Conservation (phyloP, 2,329 filamentous ascomycete species). For the Orbilia quercus region DNA sequence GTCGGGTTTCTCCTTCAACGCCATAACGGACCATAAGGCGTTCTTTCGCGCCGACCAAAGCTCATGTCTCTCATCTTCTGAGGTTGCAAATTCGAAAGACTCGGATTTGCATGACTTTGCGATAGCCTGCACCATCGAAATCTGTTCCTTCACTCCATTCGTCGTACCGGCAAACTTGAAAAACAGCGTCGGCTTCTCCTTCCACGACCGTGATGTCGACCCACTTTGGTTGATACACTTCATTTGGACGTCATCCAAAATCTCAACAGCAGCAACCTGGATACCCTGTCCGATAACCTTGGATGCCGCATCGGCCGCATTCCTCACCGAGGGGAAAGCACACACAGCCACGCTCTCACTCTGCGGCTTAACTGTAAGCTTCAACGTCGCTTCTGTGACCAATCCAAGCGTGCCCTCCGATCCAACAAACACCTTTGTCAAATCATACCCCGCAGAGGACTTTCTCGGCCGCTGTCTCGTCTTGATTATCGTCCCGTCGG, state of each 20-base stretch:
- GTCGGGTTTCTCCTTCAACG: conserved; percentile 70
- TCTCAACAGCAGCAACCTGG: conserved; percentile 89
- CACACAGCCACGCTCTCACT: conserved; percentile 75
- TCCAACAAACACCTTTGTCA: conserved; percentile 82
- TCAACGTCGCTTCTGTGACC: conserved; percentile 84
- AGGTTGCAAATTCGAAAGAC: conserved; percentile 75
- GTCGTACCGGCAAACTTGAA: conserved; percentile 84
- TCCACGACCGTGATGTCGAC: conserved; percentile 75
- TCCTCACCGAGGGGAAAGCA: conserved; percentile 67
- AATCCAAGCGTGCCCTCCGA: conserved; percentile 84
- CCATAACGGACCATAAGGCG: conserved; percentile 78
- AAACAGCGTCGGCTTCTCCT: conserved; percentile 79
- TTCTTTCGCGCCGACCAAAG: conserved; percentile 81
- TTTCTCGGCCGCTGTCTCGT: conserved; percentile 81
- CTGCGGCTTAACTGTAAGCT: conserved; percentile 79
- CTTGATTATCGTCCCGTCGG: conserved; percentile 82
- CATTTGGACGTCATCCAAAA: conserved; percentile 93
- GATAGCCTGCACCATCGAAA: conserved; percentile 73
- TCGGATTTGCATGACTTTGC: conserved; percentile 72
- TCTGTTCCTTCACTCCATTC: conserved; percentile 79
- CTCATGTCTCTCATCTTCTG: conserved; percentile 73
- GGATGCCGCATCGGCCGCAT: conserved; percentile 82
- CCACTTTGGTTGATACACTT: conserved; percentile 74
- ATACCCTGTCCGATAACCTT: conserved; percentile 82
- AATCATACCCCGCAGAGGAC: conserved; percentile 83